Evolutionary conservation across 2,329 filamentous ascomycete species (phyloP).

Genomic region (Neopestalotiopsis sp.): DNA sequence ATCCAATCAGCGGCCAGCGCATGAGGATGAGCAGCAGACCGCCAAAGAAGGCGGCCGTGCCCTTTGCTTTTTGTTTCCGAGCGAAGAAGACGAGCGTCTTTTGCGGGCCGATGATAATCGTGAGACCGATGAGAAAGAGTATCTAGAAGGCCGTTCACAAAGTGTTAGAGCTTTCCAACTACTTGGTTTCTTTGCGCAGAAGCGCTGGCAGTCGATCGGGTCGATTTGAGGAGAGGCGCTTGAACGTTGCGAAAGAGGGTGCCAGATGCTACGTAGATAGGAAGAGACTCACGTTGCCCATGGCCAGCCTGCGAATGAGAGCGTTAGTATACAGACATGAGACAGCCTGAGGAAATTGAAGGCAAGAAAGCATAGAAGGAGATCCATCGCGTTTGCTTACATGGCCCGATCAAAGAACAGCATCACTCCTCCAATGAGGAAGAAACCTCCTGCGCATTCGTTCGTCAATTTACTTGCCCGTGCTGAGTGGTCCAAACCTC

Average conservation of each 20-base stretch:
- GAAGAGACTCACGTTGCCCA: conserved; percentile 79
- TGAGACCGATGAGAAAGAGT: conserved; percentile 95
- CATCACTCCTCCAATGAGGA: conserved; percentile 91
- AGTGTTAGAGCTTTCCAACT: conserved; percentile 15
- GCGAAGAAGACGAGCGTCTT: conserved; percentile 96
- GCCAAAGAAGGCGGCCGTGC: conserved; percentile 83
- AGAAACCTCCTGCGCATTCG: conserved; percentile 75
- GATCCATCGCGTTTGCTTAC: conserved; percentile 53
- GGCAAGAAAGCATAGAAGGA: too few species aligned
- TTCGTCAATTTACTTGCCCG: conserved; percentile 25
- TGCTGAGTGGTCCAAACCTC: too few species aligned
- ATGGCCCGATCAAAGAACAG: conserved; percentile 98
- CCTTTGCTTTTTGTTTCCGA: conserved; percentile 88
- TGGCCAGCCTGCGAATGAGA: conserved; percentile 75
- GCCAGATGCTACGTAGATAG: conserved; percentile 5
- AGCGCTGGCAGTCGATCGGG: background rate
- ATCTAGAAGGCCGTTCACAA: conserved; percentile 61
- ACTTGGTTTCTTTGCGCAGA: conserved; percentile 11
- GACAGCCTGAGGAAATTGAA: too few species aligned
- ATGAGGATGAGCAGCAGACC: conserved; percentile 87
- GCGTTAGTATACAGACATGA: conserved; percentile 17
- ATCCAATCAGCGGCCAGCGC: conserved; percentile 90
- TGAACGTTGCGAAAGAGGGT: conserved; percentile 12
- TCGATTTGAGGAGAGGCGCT: conserved; percentile 5
- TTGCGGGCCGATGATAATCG: conserved; percentile 89